These are phyloP conservation scores for Grifola frondosa DNA, from an alignment of 1,284 basidiomycete species.

Conservation along the genomic window DNA sequence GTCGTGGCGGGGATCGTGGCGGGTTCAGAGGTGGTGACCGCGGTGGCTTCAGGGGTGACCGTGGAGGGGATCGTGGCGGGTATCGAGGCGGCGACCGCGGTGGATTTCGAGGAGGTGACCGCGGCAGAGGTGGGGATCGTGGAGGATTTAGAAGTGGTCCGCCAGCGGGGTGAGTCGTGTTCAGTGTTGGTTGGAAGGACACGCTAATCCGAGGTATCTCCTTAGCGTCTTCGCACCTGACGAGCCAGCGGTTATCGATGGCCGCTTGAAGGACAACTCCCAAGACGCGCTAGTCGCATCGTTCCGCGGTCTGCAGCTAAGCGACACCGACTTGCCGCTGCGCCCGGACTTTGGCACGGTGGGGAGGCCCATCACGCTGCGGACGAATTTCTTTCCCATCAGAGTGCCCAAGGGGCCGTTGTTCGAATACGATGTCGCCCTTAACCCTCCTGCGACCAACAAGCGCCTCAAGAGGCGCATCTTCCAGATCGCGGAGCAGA, in stretches of 20 bases:
- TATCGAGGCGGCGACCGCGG: conserved; percentile 37
- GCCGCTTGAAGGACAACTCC: conserved; percentile 55
- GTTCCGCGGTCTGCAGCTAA: conserved; percentile 44
- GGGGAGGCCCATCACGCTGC: conserved; percentile 60
- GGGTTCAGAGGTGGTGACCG: conserved; percentile 19
- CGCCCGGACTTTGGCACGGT: conserved; percentile 67
- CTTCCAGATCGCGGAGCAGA: conserved; percentile 67
- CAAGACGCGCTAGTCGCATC: conserved; percentile 56
- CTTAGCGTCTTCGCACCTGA: conserved; percentile 54
- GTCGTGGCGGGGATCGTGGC: conserved; percentile 9
- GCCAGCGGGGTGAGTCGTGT: conserved; percentile 28
- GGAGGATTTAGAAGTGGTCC: conserved; percentile 28
- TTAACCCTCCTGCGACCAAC: conserved; percentile 52
- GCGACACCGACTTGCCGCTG: conserved; percentile 53
- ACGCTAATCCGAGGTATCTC: conserved; percentile 21
- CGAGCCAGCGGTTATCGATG: conserved; percentile 52
- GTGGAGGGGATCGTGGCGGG: conserved; percentile 28
- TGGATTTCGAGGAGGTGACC: conserved; percentile 30
- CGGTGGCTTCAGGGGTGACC: conserved; percentile 29
- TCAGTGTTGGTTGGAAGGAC: conserved; percentile 16
- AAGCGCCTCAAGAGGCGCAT: conserved; percentile 66
- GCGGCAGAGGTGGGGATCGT: conserved; percentile 29
- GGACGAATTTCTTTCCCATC: conserved; percentile 76
- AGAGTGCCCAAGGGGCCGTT: conserved; percentile 58
- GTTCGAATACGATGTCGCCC: conserved; percentile 68